A percentile compares a stretch with the other conserved stretches of the same genome.
phyloP scores from a whole-genome alignment of 2,329 filamentous ascomycete genomes.

The Cadophora sp. region DNA sequence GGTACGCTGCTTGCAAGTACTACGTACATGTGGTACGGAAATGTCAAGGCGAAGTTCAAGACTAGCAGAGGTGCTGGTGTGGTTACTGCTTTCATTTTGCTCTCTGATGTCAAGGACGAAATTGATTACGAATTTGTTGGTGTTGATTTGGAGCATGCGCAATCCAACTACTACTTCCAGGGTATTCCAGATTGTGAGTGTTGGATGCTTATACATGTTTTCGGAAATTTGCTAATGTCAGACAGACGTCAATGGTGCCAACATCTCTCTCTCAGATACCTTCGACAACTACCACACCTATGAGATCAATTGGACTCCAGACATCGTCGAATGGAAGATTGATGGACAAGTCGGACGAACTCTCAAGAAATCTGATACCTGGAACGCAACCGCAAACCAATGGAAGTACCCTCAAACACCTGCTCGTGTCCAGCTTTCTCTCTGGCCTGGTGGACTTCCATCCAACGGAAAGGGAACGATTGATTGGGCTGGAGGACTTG shows the following conservation, averaged over 20 bases:
- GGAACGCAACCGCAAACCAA: slow-evolving; percentile 81
- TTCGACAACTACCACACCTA: slow-evolving; percentile 86
- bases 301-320: slow-evolving; percentile 91
- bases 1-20: slow-evolving; percentile 84
- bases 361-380: slow-evolving; percentile 79
- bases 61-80: slow-evolving; percentile 86
- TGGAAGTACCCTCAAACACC: slow-evolving; percentile 94
- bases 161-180: slow-evolving; percentile 98
- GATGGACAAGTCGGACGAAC: slow-evolving; percentile 81
- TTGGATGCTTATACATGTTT: slow-evolving; percentile 30
- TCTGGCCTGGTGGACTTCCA: slow-evolving; percentile 90
- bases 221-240: slow-evolving; percentile 35
- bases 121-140: slow-evolving; percentile 98
- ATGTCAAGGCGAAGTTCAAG: slow-evolving; percentile 83
- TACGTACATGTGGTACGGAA: slow-evolving; percentile 98
- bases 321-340: slow-evolving; percentile 84
- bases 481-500: slow-evolving; percentile 87
- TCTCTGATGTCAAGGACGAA: slow-evolving; percentile 96
- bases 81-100: slow-evolving; percentile 95
- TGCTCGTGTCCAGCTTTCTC: slow-evolving; percentile 86
- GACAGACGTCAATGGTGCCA: slow-evolving; percentile 75
- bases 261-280: slow-evolving; percentile 74
- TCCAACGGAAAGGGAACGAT: slow-evolving; percentile 85
- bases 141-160: slow-evolving; percentile 74
- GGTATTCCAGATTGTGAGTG: slow-evolving; percentile 88